Percentiles rank a stretch among this genome's conserved stretches.
Evolutionary conservation across 164 flowering plant species (phyloP).

Genomic region (Stephania cephalantha): DNA sequence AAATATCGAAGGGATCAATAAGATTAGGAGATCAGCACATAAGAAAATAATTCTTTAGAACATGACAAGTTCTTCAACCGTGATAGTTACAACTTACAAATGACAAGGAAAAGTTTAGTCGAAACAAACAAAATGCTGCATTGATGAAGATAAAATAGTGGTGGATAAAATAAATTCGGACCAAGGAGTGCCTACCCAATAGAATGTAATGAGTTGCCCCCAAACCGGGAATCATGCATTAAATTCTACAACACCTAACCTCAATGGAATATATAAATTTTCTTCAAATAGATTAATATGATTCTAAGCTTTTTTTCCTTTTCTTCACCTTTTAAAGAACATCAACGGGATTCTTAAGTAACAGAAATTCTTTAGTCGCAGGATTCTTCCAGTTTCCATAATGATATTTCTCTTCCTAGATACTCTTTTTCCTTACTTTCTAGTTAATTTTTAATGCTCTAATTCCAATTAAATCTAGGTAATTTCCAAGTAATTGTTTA

Average conservation of each 20-base stretch:
- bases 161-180: neutral
- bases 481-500: too few species aligned
- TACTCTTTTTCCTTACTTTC: too few species aligned
- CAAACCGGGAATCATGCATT: neutral
- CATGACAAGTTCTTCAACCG: neutral
- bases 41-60: neutral
- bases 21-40: neutral
- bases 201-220: neutral
- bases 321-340: too few species aligned
- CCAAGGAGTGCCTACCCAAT: neutral
- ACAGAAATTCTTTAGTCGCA: too few species aligned
- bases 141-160: neutral
- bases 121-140: too few species aligned
- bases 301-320: neutral
- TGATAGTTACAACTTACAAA: too few species aligned
- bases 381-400: too few species aligned
- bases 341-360: too few species aligned
- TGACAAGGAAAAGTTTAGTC: too few species aligned
- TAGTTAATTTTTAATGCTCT: too few species aligned
- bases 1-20: neutral
- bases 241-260: neutral
- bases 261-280: neutral
- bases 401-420: too few species aligned
- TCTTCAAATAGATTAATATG: neutral
- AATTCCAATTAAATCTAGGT: too few species aligned